phyloP scores from a whole-genome alignment of 352 stramenopile genomes.

The Globisporangium megalacanthum region DNA sequence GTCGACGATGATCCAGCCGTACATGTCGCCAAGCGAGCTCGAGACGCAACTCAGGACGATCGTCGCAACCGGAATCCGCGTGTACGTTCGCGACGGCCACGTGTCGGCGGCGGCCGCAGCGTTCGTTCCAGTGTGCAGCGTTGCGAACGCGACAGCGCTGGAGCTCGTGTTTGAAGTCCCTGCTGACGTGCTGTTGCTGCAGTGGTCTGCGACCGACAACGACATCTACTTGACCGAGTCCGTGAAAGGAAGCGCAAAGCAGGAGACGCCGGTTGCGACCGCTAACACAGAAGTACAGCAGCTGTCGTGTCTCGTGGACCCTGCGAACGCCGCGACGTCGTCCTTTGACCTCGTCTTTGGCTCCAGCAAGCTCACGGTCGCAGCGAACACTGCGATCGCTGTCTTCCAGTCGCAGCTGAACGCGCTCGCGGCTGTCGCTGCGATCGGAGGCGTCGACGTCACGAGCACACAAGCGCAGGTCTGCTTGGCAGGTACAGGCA shows the following conservation, averaged over 20 bases:
- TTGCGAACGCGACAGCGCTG: slow-evolving; percentile 27
- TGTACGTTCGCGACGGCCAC: slow-evolving; percentile 31
- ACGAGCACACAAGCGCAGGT: slow-evolving; percentile 27
- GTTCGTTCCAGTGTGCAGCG: slow-evolving; percentile 59
- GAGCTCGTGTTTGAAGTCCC: slow-evolving; percentile 66
- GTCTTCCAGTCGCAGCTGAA: slow-evolving; percentile 54
- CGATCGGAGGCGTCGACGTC: slow-evolving; percentile 45
- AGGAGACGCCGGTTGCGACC: slow-evolving; percentile 32
- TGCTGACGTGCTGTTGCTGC: slow-evolving; percentile 35
- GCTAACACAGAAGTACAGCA: slow-evolving; percentile 57
- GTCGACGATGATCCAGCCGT: slow-evolving; percentile 23
- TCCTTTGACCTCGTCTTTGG: slow-evolving; percentile 58
- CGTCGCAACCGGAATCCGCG: slow-evolving; percentile 30
- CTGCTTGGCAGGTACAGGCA: slow-evolving; percentile 22
- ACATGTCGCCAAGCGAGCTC: slow-evolving; percentile 44
- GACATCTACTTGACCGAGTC: slow-evolving; percentile 58
- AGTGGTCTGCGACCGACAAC: slow-evolving; percentile 48
- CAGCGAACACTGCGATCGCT: slow-evolving; percentile 23
- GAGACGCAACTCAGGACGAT: slow-evolving; percentile 49
- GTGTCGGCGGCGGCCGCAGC: slow-evolving; percentile 15
- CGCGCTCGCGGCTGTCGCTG: slow-evolving; percentile 25
- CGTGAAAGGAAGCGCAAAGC: slow-evolving; percentile 37
- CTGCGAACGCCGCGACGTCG: slow-evolving; percentile 15
- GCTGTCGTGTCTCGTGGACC: slow-evolving; percentile 43
- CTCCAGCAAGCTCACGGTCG: slow-evolving; percentile 26